A percentile compares a stretch with the other conserved stretches of the same genome.
Evolutionary conservation across 106 monocot species (phyloP).

Genomic region (Vanilla planifolia): DNA sequence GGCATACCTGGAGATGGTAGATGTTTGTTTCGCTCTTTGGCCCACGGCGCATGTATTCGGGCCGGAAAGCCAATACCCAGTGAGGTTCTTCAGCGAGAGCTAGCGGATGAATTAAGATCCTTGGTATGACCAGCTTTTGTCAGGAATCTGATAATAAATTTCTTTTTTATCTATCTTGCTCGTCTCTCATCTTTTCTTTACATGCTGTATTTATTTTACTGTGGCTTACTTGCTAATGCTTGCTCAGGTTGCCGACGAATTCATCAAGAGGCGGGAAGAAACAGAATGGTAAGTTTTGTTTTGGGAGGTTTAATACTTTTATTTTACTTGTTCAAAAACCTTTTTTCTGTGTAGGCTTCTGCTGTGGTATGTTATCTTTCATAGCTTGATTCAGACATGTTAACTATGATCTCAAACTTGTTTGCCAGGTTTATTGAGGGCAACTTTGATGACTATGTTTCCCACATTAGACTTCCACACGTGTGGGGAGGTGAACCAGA

Average conservation of each 20-base stretch:
- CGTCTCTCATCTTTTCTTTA: neutral
- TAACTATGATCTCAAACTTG: neutral
- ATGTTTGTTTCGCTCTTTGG: conserved; percentile 90
- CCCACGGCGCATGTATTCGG: conserved; percentile 81
- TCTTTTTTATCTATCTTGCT: neutral
- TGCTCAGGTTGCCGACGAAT: conserved; percentile 87
- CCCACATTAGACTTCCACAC: conserved; percentile 81
- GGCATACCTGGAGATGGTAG: conserved; percentile 99
- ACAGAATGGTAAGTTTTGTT: conserved; percentile 73
- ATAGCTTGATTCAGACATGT: neutral
- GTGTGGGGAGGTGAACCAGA: conserved; percentile 99
- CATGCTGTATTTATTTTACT: no score
- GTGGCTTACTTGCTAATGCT: conserved; percentile 12
- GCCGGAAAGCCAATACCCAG: conserved; percentile 55
- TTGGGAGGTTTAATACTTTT: neutral
- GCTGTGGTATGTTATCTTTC: neutral
- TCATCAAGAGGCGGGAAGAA: conserved; percentile 76
- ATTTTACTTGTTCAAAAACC: no score
- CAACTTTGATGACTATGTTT: conserved; percentile 81
- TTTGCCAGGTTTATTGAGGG: conserved; percentile 87
- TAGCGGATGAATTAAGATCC: conserved; percentile 79
- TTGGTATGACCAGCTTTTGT: conserved; percentile 21
- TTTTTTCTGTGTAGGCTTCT: neutral
- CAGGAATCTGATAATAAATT: neutral
- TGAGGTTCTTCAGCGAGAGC: conserved; percentile 67